Evolutionary conservation across 176 grass and related monocot genomes (phyloP).

Genomic region (Ampelocalamus luodianensis): DNA sequence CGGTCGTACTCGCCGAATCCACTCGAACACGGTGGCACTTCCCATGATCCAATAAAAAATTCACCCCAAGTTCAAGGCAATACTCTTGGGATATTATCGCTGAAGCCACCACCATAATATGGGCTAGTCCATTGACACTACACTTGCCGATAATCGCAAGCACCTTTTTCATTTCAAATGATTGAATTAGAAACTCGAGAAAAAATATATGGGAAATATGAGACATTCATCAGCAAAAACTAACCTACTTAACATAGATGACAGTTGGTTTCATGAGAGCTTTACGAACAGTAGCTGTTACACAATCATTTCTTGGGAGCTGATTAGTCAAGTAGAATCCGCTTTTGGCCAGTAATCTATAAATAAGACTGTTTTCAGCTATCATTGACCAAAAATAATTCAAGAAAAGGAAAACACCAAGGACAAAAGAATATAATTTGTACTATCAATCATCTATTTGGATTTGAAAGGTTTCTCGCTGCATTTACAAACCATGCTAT

Average conservation of each 20-base stretch:
- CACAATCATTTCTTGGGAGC: conserved; percentile 64
- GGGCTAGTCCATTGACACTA: conserved; percentile 87
- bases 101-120: conserved; percentile 93
- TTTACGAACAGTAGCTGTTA: conserved; percentile 70
- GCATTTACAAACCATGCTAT: neutral
- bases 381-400: neutral
- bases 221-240: conserved; percentile 14
- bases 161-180: conserved; percentile 55
- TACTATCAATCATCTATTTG: neutral
- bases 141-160: conserved; percentile 78
- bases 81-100: conserved; percentile 82
- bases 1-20: conserved; percentile 63
- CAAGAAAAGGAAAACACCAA: neutral
- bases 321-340: conserved; percentile 70
- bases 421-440: neutral
- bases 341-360: conserved; percentile 76
- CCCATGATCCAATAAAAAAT: conserved; percentile 72
- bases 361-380: neutral
- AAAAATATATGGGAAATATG: neutral
- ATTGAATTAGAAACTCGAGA: neutral
- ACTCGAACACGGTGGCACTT: conserved; percentile 73
- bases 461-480: neutral
- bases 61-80: conserved; percentile 72
- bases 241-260: conserved; percentile 95
- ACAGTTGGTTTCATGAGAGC: conserved; percentile 93